These are phyloP conservation scores for Fusarium sublunatum DNA, from an alignment of 2,329 filamentous ascomycete species.

Conservation along the genomic window DNA sequence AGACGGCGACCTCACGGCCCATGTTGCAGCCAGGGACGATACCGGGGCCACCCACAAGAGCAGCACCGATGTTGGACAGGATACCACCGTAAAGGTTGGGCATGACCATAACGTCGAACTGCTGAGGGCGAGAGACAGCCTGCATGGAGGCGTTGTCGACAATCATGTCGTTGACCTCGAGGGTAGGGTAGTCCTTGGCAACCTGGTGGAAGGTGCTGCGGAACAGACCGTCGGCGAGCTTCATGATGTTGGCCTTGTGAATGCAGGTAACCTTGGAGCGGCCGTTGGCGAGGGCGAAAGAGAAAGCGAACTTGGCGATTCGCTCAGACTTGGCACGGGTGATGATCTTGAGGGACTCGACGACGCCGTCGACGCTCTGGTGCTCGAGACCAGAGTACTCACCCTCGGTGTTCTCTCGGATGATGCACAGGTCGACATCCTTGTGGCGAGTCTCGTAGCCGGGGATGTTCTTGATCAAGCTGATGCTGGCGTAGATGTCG, in stretches of 20 bases:
- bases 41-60: slow-evolving; percentile 94
- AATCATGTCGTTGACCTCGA: slow-evolving; percentile 99
- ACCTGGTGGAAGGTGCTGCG: slow-evolving; percentile 95
- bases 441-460: slow-evolving; percentile 98
- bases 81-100: slow-evolving; percentile 99
- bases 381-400: slow-evolving; percentile 99
- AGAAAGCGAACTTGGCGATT: slow-evolving; percentile 98
- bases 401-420: slow-evolving; percentile 99
- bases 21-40: slow-evolving; percentile 99
- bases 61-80: slow-evolving; percentile 97
- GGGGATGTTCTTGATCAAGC: slow-evolving; percentile 99
- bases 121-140: slow-evolving; percentile 93
- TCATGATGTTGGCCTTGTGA: slow-evolving; percentile 99
- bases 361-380: slow-evolving; percentile 94
- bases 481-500: slow-evolving; percentile 98
- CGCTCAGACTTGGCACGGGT: slow-evolving; percentile 98
- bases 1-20: slow-evolving; percentile 97
- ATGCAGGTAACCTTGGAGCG: slow-evolving; percentile 99
- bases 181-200: slow-evolving; percentile 92
- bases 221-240: slow-evolving; percentile 98
- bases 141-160: slow-evolving; percentile 99
- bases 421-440: slow-evolving; percentile 97
- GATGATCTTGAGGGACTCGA: slow-evolving; percentile 99
- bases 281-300: slow-evolving; percentile 98
- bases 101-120: slow-evolving; percentile 99